Evolutionary conservation across 2,329 filamentous ascomycete species (phyloP).

Genomic region (Apiospora phragmitis): DNA sequence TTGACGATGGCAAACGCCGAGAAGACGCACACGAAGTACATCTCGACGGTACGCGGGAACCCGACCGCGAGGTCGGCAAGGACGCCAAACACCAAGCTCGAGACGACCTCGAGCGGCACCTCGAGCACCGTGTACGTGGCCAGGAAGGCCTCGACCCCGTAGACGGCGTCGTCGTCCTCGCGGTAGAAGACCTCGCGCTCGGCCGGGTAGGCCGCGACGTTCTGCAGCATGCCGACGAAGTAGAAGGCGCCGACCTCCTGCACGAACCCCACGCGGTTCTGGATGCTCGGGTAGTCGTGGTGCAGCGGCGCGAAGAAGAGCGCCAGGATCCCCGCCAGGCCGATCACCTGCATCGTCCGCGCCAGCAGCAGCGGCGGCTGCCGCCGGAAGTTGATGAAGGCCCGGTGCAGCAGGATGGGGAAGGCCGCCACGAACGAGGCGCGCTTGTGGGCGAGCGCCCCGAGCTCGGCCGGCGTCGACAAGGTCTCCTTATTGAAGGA

Average conservation of each 20-base stretch:
- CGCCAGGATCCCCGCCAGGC: conserved; percentile 61
- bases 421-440: conserved; percentile 64
- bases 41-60: conserved; percentile 59
- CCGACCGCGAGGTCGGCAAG: conserved; percentile 65
- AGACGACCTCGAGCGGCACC: conserved; percentile 69
- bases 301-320: conserved; percentile 73
- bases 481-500: conserved; percentile 47
- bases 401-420: conserved; percentile 67
- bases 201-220: conserved; percentile 71
- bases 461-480: conserved; percentile 70
- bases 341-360: conserved; percentile 66
- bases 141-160: conserved; percentile 71
- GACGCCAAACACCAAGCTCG: conserved; percentile 65
- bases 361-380: conserved; percentile 66
- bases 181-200: conserved; percentile 77
- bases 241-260: conserved; percentile 72
- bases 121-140: conserved; percentile 70
- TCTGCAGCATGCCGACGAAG: conserved; percentile 78
- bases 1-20: conserved; percentile 72
- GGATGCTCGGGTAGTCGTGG: conserved; percentile 68
- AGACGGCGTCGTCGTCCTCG: conserved; percentile 73
- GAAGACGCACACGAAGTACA: conserved; percentile 69
- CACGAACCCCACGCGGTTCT: conserved; percentile 73
- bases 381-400: conserved; percentile 67
- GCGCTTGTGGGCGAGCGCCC: conserved; percentile 64